Base-by-base conservation (phyloP, 352 stramenopile genomes). In the Phytophthora macrochlamydospora region DNA sequence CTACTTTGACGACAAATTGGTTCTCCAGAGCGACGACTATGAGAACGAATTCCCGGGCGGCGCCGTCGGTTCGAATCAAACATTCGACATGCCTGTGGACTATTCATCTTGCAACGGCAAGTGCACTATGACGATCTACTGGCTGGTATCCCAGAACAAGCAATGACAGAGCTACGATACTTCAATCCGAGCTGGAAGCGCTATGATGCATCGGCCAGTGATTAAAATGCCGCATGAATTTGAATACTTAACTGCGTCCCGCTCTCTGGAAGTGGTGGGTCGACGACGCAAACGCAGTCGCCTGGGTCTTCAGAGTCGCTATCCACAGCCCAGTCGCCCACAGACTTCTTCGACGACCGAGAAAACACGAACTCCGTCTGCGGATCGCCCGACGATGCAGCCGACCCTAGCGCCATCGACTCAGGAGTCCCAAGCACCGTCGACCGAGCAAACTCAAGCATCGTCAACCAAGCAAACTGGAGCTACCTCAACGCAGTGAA, bases 111-210 rank as follows among this genome's bases (percentile, higher is more conserved):
- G 18, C 18, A 24, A 0, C 18, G 18, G 18, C 18, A 24, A 24
- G 18, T 24, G 18, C 18, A 24, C 4, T 57, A 78, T 2, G 73
- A 81, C 61, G 75, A 69, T 77, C 61, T 81, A 74, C 65, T 81
- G 73, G 73, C 65, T 81, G 14, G 66, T 46, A 11, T 62, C 78
- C n/a, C 69, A 81, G 50, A 59, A 70, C 24, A 32, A 18, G 8
- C 40, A 46, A 48, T 81, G 62, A 56, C 73, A 81, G 44, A 57
- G 55, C 24, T 81, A 81, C 73, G 78, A 69, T 74, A 64, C 33
- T 61, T 71, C 6, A 18, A 29, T 49, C 8, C 24, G 43, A 49
- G 7, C 8, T 49, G 6, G 12, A 24, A 24, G 18, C 18, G 18
- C 18, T 24, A 24, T 24, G 18, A 24, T 24, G 18, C 18, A 24